Conservation (phyloP, 148 eudicot genomes). For the Cornus suecica region DNA sequence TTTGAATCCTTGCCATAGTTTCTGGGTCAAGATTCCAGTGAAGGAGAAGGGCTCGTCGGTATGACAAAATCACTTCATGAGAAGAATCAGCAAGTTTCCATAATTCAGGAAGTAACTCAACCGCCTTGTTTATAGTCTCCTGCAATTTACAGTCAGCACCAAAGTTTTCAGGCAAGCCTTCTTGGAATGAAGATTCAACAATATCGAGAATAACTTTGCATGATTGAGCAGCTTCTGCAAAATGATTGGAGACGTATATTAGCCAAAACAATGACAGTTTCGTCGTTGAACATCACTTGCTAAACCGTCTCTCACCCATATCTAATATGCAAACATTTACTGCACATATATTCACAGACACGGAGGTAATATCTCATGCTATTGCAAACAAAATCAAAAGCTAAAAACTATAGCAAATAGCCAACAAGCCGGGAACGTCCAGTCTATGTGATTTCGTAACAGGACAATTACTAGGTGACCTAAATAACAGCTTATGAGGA, state of each 20-base stretch:
- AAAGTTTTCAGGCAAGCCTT: conserved; percentile 78
- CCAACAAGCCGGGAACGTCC: background rate
- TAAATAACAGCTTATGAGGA: background rate
- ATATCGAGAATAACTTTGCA: conserved; percentile 91
- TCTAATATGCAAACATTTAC: background rate
- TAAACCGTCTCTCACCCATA: background rate
- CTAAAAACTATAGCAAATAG: background rate
- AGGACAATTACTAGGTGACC: background rate
- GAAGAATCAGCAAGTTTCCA: conserved; percentile 76
- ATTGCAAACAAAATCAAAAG: background rate
- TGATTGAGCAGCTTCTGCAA: conserved; percentile 94
- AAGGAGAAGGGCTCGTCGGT: conserved; percentile 70
- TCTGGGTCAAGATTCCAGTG: conserved; percentile 72
- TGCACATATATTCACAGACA: background rate
- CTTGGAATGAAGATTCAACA: conserved; percentile 85
- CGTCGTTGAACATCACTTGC: background rate
- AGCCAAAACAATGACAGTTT: conserved; percentile 18
- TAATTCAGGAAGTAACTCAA: conserved; percentile 82
- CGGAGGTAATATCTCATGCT: background rate
- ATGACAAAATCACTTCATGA: conserved; percentile 61
- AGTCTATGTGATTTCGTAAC: background rate
- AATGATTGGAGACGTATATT: conserved; percentile 24
- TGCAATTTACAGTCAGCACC: conserved; percentile 81
- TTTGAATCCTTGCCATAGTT: conserved; percentile 64
- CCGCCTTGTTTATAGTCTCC: conserved; percentile 66